These are phyloP conservation scores for Ilyonectria robusta DNA, from an alignment of 2,329 filamentous ascomycete species.

Conservation along the genomic window DNA sequence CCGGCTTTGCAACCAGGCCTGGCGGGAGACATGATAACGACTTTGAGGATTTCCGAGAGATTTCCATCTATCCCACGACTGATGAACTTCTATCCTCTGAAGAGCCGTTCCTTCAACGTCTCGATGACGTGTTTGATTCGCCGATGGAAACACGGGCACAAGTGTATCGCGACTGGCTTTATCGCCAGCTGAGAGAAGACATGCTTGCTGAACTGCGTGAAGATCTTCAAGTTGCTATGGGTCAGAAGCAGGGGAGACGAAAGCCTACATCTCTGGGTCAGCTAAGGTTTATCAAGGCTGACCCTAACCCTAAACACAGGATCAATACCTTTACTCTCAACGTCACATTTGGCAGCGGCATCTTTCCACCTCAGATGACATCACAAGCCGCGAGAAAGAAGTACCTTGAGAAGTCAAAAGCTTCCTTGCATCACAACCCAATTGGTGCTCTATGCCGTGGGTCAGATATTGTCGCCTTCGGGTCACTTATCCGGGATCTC, in stretches of 20 bases:
- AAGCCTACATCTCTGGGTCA: conserved; percentile 57
- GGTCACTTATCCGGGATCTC: conserved; percentile 66
- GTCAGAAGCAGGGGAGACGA: conserved; percentile 62
- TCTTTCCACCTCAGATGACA: conserved; percentile 57
- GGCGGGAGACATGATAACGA: conserved; percentile 85
- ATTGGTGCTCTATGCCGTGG: conserved; percentile 73
- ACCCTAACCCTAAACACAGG: conserved; percentile 50
- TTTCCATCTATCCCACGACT: conserved; percentile 75
- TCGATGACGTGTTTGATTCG: conserved; percentile 63
- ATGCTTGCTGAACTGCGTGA: conserved; percentile 77
- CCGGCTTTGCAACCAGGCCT: conserved; percentile 51
- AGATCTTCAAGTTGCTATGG: conserved; percentile 67
- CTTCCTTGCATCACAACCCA: conserved; percentile 70
- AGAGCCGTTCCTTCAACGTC: conserved; percentile 68
- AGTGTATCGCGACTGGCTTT: conserved; percentile 78
- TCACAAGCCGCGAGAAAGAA: conserved; percentile 53
- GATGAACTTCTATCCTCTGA: conserved; percentile 72
- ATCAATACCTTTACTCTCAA: conserved; percentile 56
- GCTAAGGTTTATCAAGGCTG: conserved; percentile 56
- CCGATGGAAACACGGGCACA: conserved; percentile 55
- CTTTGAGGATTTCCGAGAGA: conserved; percentile 70
- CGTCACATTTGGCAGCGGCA: conserved; percentile 58
- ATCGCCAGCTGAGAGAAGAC: conserved; percentile 79
- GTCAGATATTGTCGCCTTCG: conserved; percentile 71
- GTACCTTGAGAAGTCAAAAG: conserved; percentile 62